Base-by-base conservation (phyloP, 2,329 filamentous ascomycete species). In the Fusarium penzigii region DNA sequence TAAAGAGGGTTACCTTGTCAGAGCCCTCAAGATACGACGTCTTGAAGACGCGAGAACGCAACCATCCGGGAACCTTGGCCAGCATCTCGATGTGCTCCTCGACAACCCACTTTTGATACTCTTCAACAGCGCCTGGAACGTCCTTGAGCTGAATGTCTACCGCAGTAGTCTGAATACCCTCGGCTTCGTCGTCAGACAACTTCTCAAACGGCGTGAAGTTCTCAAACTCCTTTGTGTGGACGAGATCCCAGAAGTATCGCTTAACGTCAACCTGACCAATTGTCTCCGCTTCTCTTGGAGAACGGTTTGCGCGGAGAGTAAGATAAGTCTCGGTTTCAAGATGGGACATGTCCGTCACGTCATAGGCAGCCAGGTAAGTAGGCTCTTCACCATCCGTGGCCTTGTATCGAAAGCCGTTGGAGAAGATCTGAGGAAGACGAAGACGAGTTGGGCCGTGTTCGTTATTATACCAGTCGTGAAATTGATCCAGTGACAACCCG, bases 381-480 rank as follows among this genome's bases (percentile, higher is more conserved):
- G 89, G 90, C 57, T 77, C 55, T 58, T 73, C 58, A 45, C 76
- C 73, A 68, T 93, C 89, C 14, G 75, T 81, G 9, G 89, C 87
- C 25, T 79, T 81, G 73, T 92, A 96, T 41, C 91, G 87, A 62
- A 94, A 86, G 52, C 91, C 91, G 69, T 90, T 94, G 61, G 75
- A 69, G 67, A 85, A 84, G 67, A 92, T 85, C 63, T 88, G 85
- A 5, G 89, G 84, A 13, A 95, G 75, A 44, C 90, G 87, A 7
- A 95, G 81, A 44, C 91, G 87, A 14, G 86, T 83, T 16, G 91
- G 91, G 48, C 91, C 91, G 74, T 96, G 91, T 75, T 96, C 91
- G 71, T 92, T 94, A 76, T 95, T 92, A 77, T 96, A 96, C 89
- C 90, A 93, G 69, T 95, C 90, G 72, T 95, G 88, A 73, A 96